A percentile compares a stretch with the other conserved stretches of the same genome.
Evolutionary conservation across 2,329 filamentous ascomycete species (phyloP).

Genomic region (Chaetomium sp.): DNA sequence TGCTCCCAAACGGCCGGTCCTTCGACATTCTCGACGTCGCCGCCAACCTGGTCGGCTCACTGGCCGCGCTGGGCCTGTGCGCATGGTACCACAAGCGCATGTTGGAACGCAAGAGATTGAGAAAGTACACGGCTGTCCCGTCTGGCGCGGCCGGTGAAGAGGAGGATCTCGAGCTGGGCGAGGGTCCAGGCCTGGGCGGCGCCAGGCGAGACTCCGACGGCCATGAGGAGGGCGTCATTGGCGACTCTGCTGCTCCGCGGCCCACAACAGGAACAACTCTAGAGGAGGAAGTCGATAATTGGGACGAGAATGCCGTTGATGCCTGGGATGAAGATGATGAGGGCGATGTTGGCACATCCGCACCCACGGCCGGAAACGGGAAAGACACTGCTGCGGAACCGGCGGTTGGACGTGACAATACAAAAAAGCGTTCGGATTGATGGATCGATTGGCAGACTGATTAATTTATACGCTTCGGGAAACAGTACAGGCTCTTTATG

Average conservation of each 20-base stretch:
- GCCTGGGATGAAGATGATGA: constrained; percentile 50
- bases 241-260: constrained; percentile 15
- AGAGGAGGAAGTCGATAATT: constrained; percentile 83
- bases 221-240: constrained; percentile 61
- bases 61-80: constrained; percentile 64
- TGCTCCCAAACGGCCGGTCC: constrained; percentile 65
- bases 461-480: background rate
- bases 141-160: constrained; percentile 51
- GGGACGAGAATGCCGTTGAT: constrained; percentile 75
- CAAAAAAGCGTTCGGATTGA: constrained; percentile 29
- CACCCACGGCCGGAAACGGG: constrained; percentile 13
- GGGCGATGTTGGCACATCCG: constrained; percentile 24
- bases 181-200: constrained; percentile 35
- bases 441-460: background rate
- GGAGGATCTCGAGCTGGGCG: constrained; percentile 71
- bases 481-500: background rate
- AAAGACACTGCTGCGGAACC: background rate
- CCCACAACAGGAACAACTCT: constrained; percentile 38
- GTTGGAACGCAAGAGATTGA: constrained; percentile 77
- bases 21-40: constrained; percentile 80
- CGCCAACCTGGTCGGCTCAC: constrained; percentile 77
- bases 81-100: constrained; percentile 94
- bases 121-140: constrained; percentile 64
- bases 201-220: constrained; percentile 28
- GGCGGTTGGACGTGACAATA: constrained; percentile 10